Conservation (phyloP, 2,329 filamentous ascomycete species). For the Hymenoscyphus albidus region DNA sequence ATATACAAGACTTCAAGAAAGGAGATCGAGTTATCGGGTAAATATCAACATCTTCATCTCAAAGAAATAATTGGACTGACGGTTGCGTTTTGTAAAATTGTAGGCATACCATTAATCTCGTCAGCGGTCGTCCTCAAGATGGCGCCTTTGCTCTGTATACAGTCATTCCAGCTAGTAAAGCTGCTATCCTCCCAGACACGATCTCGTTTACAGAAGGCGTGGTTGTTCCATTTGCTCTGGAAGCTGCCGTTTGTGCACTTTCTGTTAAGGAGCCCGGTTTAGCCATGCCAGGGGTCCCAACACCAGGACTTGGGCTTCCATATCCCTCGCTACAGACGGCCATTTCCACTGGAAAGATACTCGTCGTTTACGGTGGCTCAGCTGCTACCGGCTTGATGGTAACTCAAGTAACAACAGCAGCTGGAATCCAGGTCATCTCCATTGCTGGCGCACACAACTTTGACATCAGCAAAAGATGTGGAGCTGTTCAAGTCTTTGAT, state of each 20-base stretch:
- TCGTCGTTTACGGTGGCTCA: conserved; percentile 49
- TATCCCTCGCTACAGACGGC: conserved; percentile 23
- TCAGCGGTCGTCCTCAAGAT: conserved; percentile 12
- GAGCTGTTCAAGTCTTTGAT: conserved; percentile 29
- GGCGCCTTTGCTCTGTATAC: conserved; percentile 33
- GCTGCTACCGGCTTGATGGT: conserved; percentile 44
- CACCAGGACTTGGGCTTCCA: conserved; percentile 22
- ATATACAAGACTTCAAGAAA: conserved; percentile 44
- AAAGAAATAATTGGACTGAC: background rate
- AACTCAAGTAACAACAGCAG: conserved; percentile 43
- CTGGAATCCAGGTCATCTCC: conserved; percentile 44
- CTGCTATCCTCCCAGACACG: conserved; percentile 28
- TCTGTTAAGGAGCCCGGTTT: conserved; percentile 18
- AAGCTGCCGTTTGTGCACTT: conserved; percentile 31
- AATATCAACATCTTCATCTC: background rate
- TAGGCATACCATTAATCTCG: conserved; percentile 27
- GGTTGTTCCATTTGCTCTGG: conserved; percentile 33
- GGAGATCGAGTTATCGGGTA: conserved; percentile 46
- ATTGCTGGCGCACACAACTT: conserved; percentile 37
- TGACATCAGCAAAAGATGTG: conserved; percentile 19
- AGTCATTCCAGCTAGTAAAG: conserved; percentile 25
- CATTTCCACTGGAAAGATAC: conserved; percentile 30
- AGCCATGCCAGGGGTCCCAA: background rate
- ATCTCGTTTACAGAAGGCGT: conserved; percentile 31
- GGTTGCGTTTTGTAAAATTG: background rate